phyloP scores from a whole-genome alignment of 2,329 filamentous ascomycete species.

The Aspergillus luchuensis region DNA sequence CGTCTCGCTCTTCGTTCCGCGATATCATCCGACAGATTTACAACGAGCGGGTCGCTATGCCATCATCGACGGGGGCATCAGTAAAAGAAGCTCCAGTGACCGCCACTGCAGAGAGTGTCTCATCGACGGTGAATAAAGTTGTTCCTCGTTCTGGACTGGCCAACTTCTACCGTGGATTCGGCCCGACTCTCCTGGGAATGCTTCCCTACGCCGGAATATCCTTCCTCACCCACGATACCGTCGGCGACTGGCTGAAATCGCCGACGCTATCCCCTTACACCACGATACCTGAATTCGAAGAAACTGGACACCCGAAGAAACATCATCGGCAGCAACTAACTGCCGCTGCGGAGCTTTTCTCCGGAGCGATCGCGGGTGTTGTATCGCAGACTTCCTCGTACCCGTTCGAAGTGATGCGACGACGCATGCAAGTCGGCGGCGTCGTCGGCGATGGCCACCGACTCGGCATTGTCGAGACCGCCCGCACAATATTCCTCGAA shows the following conservation, averaged over 20 bases:
- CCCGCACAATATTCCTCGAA: slow-evolving; percentile 71
- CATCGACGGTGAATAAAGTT: slow-evolving; percentile 50
- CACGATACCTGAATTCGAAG: slow-evolving; percentile 64
- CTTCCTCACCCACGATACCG: slow-evolving; percentile 91
- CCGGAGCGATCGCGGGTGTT: slow-evolving; percentile 83
- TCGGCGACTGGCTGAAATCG: slow-evolving; percentile 78
- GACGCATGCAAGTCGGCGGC: slow-evolving; percentile 94
- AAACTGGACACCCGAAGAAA: slow-evolving; percentile 43
- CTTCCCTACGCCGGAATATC: slow-evolving; percentile 93
- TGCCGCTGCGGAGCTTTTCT: slow-evolving; percentile 81
- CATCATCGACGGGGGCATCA: slow-evolving; percentile 38
- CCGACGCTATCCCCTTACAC: slow-evolving; percentile 71
- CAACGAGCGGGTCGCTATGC: slow-evolving; percentile 63
- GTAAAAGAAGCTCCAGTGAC: slow-evolving; percentile 44
- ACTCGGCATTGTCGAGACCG: slow-evolving; percentile 77
- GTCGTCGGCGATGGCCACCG: slow-evolving; percentile 87
- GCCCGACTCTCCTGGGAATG: slow-evolving; percentile 89
- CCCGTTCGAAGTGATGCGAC: slow-evolving; percentile 85
- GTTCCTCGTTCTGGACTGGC: slow-evolving; percentile 68
- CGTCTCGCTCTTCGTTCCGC: slow-evolving; percentile 68
- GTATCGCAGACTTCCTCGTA: slow-evolving; percentile 92
- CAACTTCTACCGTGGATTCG: slow-evolving; percentile 96
- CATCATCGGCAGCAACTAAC: slow-evolving; percentile 69
- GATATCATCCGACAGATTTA: slow-evolving; percentile 86
- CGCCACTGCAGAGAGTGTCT: slow-evolving; percentile 38